Percentiles rank a stretch among this genome's conserved stretches.
Conservation (phyloP, 108 stramenopile species). For the Asterionellopsis glacialis region DNA sequence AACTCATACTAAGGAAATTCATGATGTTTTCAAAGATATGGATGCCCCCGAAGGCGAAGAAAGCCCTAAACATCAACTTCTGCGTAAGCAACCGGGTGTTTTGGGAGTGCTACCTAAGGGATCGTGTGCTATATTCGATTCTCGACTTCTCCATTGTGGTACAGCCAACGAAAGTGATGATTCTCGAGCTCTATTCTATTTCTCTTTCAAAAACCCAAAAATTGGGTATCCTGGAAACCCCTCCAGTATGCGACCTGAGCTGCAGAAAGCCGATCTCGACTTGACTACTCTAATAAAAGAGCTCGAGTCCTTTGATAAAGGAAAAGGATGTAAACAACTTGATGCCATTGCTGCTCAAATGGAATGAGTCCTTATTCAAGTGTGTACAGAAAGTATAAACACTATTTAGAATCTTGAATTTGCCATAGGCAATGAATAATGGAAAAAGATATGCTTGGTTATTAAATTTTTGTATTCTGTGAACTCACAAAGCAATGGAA, state of each 20-base stretch:
- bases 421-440: no score
- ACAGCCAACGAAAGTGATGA: slow-evolving; percentile 40
- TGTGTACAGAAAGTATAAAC: no score
- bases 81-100: slow-evolving; percentile 40
- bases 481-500: no score
- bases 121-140: slow-evolving; percentile 76
- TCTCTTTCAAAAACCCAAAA: slow-evolving; percentile 21
- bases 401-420: no score
- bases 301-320: not conserved
- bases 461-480: no score
- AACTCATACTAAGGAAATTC: slow-evolving; percentile 53
- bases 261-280: not conserved
- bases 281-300: not conserved
- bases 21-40: slow-evolving; percentile 49
- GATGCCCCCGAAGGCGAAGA: slow-evolving; percentile 13
- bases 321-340: not conserved
- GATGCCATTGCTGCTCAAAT: no score
- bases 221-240: slow-evolving; percentile 30
- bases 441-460: no score
- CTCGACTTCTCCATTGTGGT: slow-evolving; percentile 68
- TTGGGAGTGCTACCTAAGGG: slow-evolving; percentile 68
- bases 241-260: slow-evolving; percentile 10
- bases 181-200: slow-evolving; percentile 30
- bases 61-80: slow-evolving; percentile 57
- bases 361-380: no score